phyloP scores from a whole-genome alignment of 176 grass and related monocot genomes.

The Dendrocalamus sinicus region DNA sequence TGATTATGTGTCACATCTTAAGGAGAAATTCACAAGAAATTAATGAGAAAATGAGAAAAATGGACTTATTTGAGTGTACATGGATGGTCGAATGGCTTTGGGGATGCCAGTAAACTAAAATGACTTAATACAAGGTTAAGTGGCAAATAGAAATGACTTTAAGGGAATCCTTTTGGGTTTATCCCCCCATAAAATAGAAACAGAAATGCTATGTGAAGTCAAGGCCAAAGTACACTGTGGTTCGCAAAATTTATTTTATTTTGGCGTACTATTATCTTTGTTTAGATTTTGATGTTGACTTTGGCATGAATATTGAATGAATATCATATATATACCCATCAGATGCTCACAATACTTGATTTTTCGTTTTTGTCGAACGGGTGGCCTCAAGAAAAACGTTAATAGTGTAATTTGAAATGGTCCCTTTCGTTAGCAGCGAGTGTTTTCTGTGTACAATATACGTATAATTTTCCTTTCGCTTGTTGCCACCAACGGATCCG shows the following conservation, averaged over 20 bases:
- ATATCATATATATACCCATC: neutral
- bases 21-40: too few species aligned
- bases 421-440: neutral
- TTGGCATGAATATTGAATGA: neutral
- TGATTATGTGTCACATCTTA: too few species aligned
- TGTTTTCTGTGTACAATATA: too few species aligned
- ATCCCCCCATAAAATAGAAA: too few species aligned
- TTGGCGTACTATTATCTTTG: neutral
- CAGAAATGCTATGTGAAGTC: neutral
- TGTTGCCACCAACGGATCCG: slow-evolving; percentile 44
- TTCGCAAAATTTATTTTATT: too few species aligned
- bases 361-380: neutral
- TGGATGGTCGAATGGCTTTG: too few species aligned
- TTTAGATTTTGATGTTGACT: neutral
- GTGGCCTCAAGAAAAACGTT: neutral
- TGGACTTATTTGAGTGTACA: too few species aligned
- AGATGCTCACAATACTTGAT: neutral
- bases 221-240: neutral
- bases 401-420: neutral
- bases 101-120: too few species aligned
- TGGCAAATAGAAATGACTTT: too few species aligned
- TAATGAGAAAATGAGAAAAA: too few species aligned
- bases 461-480: accelerated
- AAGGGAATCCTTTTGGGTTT: too few species aligned
- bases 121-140: too few species aligned